phyloP scores from a whole-genome alignment of 345 rosid species.

The Lepidium didymum region DNA sequence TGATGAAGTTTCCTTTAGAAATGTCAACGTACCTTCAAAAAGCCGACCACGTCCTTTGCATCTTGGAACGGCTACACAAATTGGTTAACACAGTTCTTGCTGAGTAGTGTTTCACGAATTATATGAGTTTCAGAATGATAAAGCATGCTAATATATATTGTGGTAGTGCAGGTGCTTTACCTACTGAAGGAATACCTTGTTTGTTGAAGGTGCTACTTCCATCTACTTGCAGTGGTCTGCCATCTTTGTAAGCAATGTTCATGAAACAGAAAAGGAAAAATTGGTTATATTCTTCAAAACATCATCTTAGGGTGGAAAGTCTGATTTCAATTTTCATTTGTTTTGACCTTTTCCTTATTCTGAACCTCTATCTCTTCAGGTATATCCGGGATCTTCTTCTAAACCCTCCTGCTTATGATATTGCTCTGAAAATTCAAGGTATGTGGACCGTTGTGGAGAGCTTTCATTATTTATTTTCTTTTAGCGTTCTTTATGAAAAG shows the following conservation, averaged over 20 bases:
- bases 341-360: not conserved
- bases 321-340: not conserved
- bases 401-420: slow-evolving; percentile 89
- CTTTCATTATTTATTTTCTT: not conserved
- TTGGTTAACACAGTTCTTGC: slow-evolving; percentile 47
- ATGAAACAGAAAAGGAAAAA: not conserved
- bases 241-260: slow-evolving; percentile 56
- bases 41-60: slow-evolving; percentile 77
- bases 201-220: slow-evolving; percentile 91
- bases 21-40: slow-evolving; percentile 63
- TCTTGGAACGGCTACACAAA: slow-evolving; percentile 94
- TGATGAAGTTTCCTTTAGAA: slow-evolving; percentile 62
- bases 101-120: not conserved
- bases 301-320: not conserved
- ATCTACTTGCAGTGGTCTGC: slow-evolving; percentile 69
- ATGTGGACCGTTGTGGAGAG: not conserved
- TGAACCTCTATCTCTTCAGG: slow-evolving; percentile 37
- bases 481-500: not conserved
- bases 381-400: slow-evolving; percentile 88
- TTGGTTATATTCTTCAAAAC: not conserved
- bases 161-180: slow-evolving; percentile 60
- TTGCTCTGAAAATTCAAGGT: slow-evolving; percentile 89
- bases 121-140: not conserved
- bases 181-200: slow-evolving; percentile 95
- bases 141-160: slow-evolving; percentile 2